These are phyloP conservation scores for Sugiyamaella mastotermitis DNA, from an alignment of 805 yeast species.

Conservation along the genomic window DNA sequence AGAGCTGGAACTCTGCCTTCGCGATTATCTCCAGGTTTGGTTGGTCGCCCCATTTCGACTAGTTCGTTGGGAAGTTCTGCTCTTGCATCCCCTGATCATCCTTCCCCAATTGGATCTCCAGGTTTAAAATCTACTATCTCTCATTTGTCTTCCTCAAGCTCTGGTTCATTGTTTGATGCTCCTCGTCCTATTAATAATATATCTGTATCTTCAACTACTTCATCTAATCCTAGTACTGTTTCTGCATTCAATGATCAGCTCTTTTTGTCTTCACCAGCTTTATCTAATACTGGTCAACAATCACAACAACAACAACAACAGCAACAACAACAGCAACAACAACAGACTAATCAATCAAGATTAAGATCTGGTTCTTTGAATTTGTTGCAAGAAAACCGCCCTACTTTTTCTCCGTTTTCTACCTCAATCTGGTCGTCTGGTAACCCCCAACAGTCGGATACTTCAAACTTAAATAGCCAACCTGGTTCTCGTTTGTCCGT, in stretches of 20 bases:
- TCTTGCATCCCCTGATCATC: conserved; percentile 26
- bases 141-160: not conserved
- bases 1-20: conserved; percentile 81
- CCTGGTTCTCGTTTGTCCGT: conserved; percentile 1
- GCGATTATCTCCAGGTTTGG: conserved; percentile 35
- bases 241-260: too few relatives aligned
- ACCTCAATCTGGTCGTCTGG: conserved; percentile 24
- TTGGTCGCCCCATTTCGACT: conserved; percentile 16
- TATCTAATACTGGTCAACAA: not conserved
- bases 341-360: conserved; percentile 10
- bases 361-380: conserved; percentile 25
- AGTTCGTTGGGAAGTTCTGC: conserved; percentile 30
- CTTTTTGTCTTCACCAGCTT: conserved; percentile 2
- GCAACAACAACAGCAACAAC: conserved; percentile 4
- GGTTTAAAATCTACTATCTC: not conserved
- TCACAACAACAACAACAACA: conserved; percentile 8
- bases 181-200: not conserved
- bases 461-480: not conserved
- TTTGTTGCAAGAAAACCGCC: conserved; percentile 21
- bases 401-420: conserved; percentile 24
- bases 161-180: not conserved
- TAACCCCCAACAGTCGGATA: not conserved
- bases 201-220: not conserved
- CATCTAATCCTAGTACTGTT: not conserved
- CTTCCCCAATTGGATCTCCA: conserved; percentile 18